Evolutionary conservation across 1,139 yeast genomes (phyloP), one percentile per base, ranked within the genome.

Genomic region (Barnettozyma hawaiiensis): DNA sequence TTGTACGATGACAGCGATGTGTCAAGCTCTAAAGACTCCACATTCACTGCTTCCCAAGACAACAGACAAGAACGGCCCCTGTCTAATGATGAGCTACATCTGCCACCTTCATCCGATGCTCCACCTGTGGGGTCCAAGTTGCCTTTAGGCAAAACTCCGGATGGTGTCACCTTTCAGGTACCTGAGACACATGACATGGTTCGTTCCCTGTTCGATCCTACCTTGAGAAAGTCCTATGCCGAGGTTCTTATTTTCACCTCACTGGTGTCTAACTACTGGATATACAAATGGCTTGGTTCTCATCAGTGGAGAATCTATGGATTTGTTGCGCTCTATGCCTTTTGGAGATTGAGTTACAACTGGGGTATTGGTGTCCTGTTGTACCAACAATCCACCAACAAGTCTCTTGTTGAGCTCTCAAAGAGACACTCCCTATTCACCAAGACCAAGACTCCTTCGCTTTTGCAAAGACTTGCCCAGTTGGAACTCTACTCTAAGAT

Each of bases 111-210:
- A 16, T 29, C 21, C 3, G 29, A 6, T 7, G 9, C 21, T 29
- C 21, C 9, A 26, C 12, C 7, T 26, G 9, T 8, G n/a, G 33
- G 12, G 3, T 32, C 18, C 4, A 32, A 32, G 21, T 14, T 26
- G 15, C 41, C 41, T 9, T 41, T 52, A 39, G 81, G 81, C 1
- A 69, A 72, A 45, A 75, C 80, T 24, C 68, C 72, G 45, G 57
- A 64, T 12, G 64, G 61, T 12, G 48, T 47, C 5, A 67, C 71
- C 12, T 85, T 85, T 53, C 61, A 64, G 16, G 92, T 85, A 7
- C 95, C 95, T 2, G 76, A 76, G 52, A 86, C 96, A 21, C 85
- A 82, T 56, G 96, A 86, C 59, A 85, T 86, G 95, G 85, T 86
- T 27, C 73, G 87, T 51, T 81, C 94, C 1, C 66, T 86, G 41